phyloP scores from a whole-genome alignment of 805 yeast species.

The Komagataella pseudopastoris region DNA sequence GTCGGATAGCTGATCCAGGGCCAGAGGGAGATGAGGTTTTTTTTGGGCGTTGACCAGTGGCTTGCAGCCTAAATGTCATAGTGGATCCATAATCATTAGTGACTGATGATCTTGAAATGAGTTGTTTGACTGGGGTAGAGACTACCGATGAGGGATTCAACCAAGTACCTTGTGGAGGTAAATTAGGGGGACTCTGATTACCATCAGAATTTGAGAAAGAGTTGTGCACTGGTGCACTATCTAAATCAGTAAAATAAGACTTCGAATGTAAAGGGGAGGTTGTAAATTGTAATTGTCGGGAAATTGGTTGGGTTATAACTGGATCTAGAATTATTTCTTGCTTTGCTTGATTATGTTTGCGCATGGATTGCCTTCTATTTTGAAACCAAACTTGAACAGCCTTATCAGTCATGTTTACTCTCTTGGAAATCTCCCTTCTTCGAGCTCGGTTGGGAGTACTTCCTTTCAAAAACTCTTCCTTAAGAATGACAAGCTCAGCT shows the following conservation, averaged over 20 bases:
- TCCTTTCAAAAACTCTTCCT: conserved; percentile 63
- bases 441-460: conserved; percentile 70
- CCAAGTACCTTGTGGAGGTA: conserved; percentile 4
- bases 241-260: not conserved
- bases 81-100: conserved; percentile 9
- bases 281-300: conserved; percentile 8
- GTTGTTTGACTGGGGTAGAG: conserved; percentile 5
- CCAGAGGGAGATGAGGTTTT: not conserved
- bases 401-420: conserved; percentile 89
- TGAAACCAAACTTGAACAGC: conserved; percentile 99
- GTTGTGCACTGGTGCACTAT: not conserved
- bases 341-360: conserved; percentile 24
- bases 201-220: not conserved
- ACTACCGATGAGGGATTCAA: conserved; percentile 4
- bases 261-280: not conserved
- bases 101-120: not conserved
- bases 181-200: not conserved
- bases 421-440: conserved; percentile 65
- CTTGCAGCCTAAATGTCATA: conserved; percentile 22
- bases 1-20: not conserved
- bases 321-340: conserved; percentile 18
- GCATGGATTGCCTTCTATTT: conserved; percentile 76
- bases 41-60: not conserved
- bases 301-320: conserved; percentile 12
- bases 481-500: conserved; percentile 68